Percentiles rank a stretch among this genome's conserved stretches.
phyloP scores from a whole-genome alignment of 2,329 filamentous ascomycete species.

The Talaromyces sp. region DNA sequence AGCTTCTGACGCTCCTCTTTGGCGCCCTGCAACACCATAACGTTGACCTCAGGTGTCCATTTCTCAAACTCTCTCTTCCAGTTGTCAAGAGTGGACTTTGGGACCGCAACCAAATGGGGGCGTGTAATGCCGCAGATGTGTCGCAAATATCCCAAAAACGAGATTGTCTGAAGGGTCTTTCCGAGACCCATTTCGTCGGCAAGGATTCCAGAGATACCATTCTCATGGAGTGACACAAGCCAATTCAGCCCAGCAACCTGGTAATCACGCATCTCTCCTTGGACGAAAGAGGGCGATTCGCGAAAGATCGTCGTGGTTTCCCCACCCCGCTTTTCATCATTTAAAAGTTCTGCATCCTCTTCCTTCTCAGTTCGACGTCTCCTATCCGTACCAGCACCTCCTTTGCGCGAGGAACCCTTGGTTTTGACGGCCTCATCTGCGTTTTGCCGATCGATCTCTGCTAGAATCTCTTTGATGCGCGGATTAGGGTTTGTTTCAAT shows the following conservation, averaged over 20 bases:
- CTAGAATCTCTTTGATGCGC: constrained; percentile 87
- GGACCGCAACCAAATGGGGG: constrained; percentile 85
- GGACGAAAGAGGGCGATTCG: constrained; percentile 84
- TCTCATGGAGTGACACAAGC: constrained; percentile 96
- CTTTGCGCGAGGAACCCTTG: constrained; percentile 71
- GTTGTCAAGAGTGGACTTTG: constrained; percentile 96
- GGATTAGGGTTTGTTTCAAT: constrained; percentile 97
- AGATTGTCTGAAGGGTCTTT: constrained; percentile 95
- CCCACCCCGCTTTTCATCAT: constrained; percentile 84
- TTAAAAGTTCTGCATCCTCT: constrained; percentile 81
- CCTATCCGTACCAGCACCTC: constrained; percentile 72
- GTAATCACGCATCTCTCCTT: constrained; percentile 91
- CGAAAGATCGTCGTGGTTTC: constrained; percentile 86
- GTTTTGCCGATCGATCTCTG: constrained; percentile 91
- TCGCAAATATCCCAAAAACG: constrained; percentile 89
- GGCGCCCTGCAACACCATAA: constrained; percentile 86
- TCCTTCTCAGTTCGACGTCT: constrained; percentile 91
- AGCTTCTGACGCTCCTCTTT: constrained; percentile 88
- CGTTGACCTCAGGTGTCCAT: constrained; percentile 95
- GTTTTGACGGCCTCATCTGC: constrained; percentile 61
- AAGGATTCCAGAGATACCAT: constrained; percentile 95
- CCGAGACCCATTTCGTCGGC: constrained; percentile 98
- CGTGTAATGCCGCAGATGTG: constrained; percentile 86
- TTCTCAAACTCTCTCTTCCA: constrained; percentile 91
- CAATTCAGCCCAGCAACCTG: constrained; percentile 94